A percentile compares a stretch with the other conserved stretches of the same genome.
phyloP scores from a whole-genome alignment of 1,139 yeast species.

The Geotrichum fermentans region DNA sequence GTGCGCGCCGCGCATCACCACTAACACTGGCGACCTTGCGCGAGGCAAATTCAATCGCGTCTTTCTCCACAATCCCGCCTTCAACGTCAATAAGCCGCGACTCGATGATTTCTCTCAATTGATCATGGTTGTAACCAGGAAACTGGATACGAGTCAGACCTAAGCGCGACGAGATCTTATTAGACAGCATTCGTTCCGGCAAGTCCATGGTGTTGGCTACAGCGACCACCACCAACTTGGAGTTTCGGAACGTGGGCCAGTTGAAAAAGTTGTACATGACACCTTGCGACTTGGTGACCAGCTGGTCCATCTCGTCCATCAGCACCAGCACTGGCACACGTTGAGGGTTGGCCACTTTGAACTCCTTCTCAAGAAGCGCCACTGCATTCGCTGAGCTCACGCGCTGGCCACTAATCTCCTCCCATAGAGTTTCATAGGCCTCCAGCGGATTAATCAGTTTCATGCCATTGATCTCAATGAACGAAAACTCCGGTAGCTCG shows the following conservation, averaged over 20 bases:
- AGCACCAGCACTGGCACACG: constrained; percentile 34
- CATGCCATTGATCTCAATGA: constrained; percentile 84
- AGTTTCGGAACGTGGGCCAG: constrained; percentile 85
- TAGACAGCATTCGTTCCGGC: constrained; percentile 82
- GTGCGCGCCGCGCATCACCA: constrained; percentile 94
- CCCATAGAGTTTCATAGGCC: constrained; percentile 84
- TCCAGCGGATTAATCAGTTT: constrained; percentile 76
- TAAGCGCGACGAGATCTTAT: constrained; percentile 84
- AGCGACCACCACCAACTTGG: constrained; percentile 81
- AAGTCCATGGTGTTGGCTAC: constrained; percentile 97
- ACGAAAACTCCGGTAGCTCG: constrained; percentile 58
- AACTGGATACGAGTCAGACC: constrained; percentile 86
- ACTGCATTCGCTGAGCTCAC: constrained; percentile 64
- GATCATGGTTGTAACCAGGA: constrained; percentile 79
- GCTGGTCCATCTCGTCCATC: constrained; percentile 89
- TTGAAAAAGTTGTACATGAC: constrained; percentile 95
- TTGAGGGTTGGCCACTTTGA: constrained; percentile 33
- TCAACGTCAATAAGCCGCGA: constrained; percentile 60
- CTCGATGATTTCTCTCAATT: constrained; percentile 68
- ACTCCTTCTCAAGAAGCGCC: constrained; percentile 50
- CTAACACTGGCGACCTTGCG: constrained; percentile 93
- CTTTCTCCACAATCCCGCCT: constrained; percentile 47
- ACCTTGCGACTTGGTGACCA: constrained; percentile 77
- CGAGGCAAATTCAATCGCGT: constrained; percentile 87
- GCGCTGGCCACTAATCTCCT: constrained; percentile 52